Conservation (phyloP, 169 alveolate genomes). For the Plasmodium reichenowi region DNA sequence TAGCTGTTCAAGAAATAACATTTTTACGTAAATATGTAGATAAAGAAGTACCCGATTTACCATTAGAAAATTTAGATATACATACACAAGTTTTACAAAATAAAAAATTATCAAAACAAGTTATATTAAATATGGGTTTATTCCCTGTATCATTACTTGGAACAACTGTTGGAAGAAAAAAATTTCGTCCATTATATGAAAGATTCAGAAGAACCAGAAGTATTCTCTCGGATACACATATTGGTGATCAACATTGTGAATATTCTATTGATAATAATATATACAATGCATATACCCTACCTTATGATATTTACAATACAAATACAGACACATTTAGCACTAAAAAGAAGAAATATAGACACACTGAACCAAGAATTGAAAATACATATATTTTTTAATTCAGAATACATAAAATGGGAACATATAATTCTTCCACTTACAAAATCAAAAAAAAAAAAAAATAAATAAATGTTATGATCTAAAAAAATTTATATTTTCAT, state of each 20-base stretch:
- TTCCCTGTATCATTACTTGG: constrained; percentile 84
- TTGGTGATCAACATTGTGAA: constrained; percentile 82
- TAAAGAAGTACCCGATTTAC: constrained; percentile 83
- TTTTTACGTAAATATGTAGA: constrained; percentile 83
- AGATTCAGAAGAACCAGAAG: constrained; percentile 82
- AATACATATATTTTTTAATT: constrained; percentile 58
- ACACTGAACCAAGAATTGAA: constrained; percentile 17
- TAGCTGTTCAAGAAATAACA: constrained; percentile 86
- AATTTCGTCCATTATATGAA: constrained; percentile 81
- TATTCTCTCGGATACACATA: constrained; percentile 82
- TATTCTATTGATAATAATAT: constrained; percentile 75
- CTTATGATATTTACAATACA: constrained; percentile 70
- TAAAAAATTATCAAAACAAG: constrained; percentile 83
- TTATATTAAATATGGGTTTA: constrained; percentile 83
- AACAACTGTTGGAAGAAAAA: constrained; percentile 82
- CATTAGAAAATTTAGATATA: constrained; percentile 81
- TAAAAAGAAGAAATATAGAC: constrained; percentile 25
- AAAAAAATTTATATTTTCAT: too few relatives aligned
- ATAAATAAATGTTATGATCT: too few relatives aligned
- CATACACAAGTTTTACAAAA: constrained; percentile 82
- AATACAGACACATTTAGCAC: constrained; percentile 32
- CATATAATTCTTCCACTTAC: neutral
- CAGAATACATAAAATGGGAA: neutral
- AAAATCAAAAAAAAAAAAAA: too few relatives aligned
- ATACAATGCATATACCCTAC: constrained; percentile 75